Evolutionary conservation across 1,284 basidiomycete genomes (phyloP).

Genomic region (Spongiforma sp.): DNA sequence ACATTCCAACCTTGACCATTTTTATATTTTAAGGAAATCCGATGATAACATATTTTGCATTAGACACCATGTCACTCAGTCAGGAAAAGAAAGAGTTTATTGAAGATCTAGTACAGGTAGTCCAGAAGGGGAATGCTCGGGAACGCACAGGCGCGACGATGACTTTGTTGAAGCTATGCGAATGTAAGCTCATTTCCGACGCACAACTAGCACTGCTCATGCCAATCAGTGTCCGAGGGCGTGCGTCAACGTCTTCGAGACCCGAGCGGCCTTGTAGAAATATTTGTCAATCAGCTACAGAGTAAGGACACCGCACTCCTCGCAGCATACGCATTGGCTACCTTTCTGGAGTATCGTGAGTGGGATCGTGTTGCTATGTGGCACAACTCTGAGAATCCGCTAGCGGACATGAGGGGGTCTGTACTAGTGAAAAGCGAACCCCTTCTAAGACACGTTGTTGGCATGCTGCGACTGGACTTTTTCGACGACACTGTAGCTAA

Average conservation of each 20-base stretch:
- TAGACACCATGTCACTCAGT: slow-evolving; percentile 8
- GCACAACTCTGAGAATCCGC: background rate
- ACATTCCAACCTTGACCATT: background rate
- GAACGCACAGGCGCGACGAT: slow-evolving; percentile 30
- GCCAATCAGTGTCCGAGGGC: slow-evolving; percentile 3
- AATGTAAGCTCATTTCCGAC: slow-evolving; percentile 8
- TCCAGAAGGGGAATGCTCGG: slow-evolving; percentile 4
- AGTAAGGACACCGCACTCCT: slow-evolving; percentile 14
- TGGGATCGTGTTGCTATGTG: background rate
- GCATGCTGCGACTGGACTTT: no score
- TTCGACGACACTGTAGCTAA: no score
- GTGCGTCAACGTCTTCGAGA: slow-evolving; percentile 11
- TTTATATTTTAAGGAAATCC: no score
- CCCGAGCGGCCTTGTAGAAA: background rate
- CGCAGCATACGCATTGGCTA: slow-evolving; percentile 21
- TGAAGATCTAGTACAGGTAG: slow-evolving; percentile 10
- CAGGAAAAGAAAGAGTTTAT: slow-evolving; percentile 11
- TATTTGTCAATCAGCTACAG: slow-evolving; percentile 19
- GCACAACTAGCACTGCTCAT: background rate
- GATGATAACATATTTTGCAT: background rate
- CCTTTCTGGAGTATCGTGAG: slow-evolving; percentile 21
- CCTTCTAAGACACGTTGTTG: no score
- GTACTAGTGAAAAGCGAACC: slow-evolving; percentile 2
- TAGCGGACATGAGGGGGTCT: slow-evolving; percentile 24
- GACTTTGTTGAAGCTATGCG: slow-evolving; percentile 22